Percentiles rank a stretch among this genome's conserved stretches.
Evolutionary conservation across 1,284 basidiomycete genomes (phyloP).

Genomic region (Heterobasidion annosum): DNA sequence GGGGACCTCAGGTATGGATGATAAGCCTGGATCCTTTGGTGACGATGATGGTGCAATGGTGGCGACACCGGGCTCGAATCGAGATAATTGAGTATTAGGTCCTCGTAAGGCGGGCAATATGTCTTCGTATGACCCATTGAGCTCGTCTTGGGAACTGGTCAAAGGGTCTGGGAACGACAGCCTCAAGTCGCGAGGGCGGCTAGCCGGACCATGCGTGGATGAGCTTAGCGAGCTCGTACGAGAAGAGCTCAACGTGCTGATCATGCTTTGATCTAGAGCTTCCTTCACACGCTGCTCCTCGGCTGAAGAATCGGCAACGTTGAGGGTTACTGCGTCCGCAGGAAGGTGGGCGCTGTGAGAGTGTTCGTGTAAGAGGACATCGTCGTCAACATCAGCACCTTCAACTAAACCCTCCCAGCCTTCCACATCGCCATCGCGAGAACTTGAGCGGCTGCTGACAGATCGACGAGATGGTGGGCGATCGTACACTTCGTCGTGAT

Average conservation of each 20-base stretch:
- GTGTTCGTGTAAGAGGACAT: slow-evolving; percentile 12
- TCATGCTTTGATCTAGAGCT: slow-evolving; percentile 69
- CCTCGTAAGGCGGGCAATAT: slow-evolving; percentile 16
- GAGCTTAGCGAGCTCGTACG: slow-evolving; percentile 46
- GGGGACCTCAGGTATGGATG: slow-evolving; percentile 29
- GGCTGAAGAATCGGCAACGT: slow-evolving; percentile 12
- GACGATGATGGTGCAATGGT: background rate
- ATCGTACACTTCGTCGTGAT: slow-evolving; percentile 42
- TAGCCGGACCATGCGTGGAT: slow-evolving; percentile 34
- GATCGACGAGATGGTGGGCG: slow-evolving; percentile 55
- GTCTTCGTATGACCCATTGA: slow-evolving; percentile 43
- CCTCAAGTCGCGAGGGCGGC: slow-evolving; percentile 60
- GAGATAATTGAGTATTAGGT: slow-evolving; percentile 21
- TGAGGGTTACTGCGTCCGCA: slow-evolving; percentile 17
- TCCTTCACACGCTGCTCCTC: slow-evolving; percentile 63
- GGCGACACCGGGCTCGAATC: slow-evolving; percentile 1
- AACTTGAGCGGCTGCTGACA: slow-evolving; percentile 57
- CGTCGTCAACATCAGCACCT: slow-evolving; percentile 39
- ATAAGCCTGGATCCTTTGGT: slow-evolving; percentile 28
- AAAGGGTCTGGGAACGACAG: slow-evolving; percentile 73
- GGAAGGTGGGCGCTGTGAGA: slow-evolving; percentile 19
- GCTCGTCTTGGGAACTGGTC: slow-evolving; percentile 51
- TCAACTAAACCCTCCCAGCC: slow-evolving; percentile 69
- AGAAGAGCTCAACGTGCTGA: slow-evolving; percentile 65
- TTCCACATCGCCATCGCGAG: slow-evolving; percentile 54